A percentile compares a stretch with the other conserved stretches of the same genome.
Conservation (phyloP, 169 alveolate species). For the Toxoplasma gondii region DNA sequence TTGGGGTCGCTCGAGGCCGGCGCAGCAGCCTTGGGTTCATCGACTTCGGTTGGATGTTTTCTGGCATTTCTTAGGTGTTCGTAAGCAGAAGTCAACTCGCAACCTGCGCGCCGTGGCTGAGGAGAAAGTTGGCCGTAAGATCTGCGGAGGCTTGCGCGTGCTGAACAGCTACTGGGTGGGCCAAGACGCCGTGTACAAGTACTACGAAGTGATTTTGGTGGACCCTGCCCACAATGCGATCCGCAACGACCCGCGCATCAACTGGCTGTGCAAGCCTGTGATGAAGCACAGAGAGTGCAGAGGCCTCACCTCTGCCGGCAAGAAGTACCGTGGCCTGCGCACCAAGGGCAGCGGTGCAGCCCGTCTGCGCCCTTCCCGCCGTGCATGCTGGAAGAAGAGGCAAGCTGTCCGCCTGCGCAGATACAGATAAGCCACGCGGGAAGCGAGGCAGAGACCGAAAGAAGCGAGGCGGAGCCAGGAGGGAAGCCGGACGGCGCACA, state of each 20-base stretch:
- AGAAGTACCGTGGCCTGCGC: constrained; percentile 91
- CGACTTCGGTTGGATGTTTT: not conserved
- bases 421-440: constrained; percentile 87
- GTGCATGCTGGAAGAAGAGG: constrained; percentile 96
- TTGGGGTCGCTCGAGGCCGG: too few relatives aligned
- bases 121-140: constrained; percentile 97
- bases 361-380: constrained; percentile 94
- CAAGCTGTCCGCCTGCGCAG: constrained; percentile 95
- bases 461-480: not conserved
- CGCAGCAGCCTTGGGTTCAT: not conserved
- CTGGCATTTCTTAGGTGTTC: constrained; percentile 79
- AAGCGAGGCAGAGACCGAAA: not conserved
- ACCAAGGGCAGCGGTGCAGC: constrained; percentile 95
- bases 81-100: constrained; percentile 95
- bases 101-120: constrained; percentile 98
- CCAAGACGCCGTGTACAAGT: constrained; percentile 98
- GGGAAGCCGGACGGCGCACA: not conserved
- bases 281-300: constrained; percentile 99
- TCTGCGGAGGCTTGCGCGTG: constrained; percentile 95
- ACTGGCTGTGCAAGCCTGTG: constrained; percentile 97
- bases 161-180: constrained; percentile 99
- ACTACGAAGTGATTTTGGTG: constrained; percentile 97
- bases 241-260: constrained; percentile 98
- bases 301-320: constrained; percentile 96
- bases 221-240: constrained; percentile 98